Conservation (phyloP, 2,329 filamentous ascomycete species). For the Chaetomiaceae sp. region DNA sequence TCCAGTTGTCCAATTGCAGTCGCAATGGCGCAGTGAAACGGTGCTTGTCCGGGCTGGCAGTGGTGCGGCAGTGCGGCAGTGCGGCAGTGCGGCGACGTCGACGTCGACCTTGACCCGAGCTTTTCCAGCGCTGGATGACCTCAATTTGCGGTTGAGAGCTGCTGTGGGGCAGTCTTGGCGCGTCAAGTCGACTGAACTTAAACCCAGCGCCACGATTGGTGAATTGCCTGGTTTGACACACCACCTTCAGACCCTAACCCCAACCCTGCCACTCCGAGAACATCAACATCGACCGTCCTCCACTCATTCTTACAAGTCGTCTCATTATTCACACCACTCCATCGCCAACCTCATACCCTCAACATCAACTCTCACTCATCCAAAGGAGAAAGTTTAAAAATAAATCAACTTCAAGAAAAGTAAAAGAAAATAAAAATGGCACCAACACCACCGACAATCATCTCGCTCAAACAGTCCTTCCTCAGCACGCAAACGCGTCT, state of each 20-base stretch:
- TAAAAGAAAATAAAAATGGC: conserved; percentile 22
- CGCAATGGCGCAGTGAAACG: conserved; percentile 15
- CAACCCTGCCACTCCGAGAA: conserved; percentile 1
- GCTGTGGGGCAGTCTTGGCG: conserved; percentile 15
- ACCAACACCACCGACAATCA: conserved; percentile 46
- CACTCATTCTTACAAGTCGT: background rate
- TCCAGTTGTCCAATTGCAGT: conserved; percentile 15
- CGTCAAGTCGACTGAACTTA: too few species aligned
- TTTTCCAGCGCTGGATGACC: conserved; percentile 23
- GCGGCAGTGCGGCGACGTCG: conserved; percentile 1
- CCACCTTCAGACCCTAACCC: conserved; percentile 7
- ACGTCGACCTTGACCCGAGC: conserved; percentile 6
- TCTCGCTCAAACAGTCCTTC: conserved; percentile 61
- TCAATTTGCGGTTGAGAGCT: conserved; percentile 25
- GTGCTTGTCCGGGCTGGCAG: too few species aligned
- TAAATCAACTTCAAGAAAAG: background rate
- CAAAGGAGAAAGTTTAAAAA: too few species aligned
- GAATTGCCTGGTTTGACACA: too few species aligned
- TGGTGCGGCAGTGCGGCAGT: too few species aligned
- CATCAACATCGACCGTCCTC: background rate
- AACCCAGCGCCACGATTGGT: too few species aligned
- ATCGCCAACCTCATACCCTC: background rate
- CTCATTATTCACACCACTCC: too few species aligned
- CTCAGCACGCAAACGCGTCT: conserved; percentile 57
- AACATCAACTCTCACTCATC: background rate